Percentiles rank a stretch among this genome's conserved stretches.
These are phyloP conservation scores for Triadica sebifera DNA, from an alignment of 345 rosid genomes.

Conservation along the genomic window DNA sequence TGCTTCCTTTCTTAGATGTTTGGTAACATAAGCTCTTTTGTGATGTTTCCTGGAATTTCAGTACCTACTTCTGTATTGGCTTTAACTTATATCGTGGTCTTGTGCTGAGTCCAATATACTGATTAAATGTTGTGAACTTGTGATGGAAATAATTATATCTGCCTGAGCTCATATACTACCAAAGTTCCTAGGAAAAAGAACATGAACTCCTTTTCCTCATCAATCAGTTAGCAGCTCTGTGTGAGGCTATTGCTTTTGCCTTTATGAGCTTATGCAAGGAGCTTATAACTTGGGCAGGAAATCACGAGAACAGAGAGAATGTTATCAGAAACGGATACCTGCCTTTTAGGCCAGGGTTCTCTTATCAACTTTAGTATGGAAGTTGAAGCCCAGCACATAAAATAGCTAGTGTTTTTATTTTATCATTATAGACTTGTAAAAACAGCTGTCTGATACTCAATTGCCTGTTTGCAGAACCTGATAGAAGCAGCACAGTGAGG, in stretches of 20 bases:
- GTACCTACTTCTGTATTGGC: not conserved
- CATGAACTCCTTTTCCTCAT: not conserved
- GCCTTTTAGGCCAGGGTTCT: not conserved
- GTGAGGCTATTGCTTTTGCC: not conserved
- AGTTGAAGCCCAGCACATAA: not conserved
- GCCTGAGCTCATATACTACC: not conserved
- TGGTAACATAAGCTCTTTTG: not conserved
- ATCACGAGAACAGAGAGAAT: not conserved
- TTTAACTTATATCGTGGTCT: not conserved
- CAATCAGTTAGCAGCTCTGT: not conserved
- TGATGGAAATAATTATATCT: not conserved
- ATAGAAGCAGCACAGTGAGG: constrained; percentile 44
- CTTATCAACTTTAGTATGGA: not conserved
- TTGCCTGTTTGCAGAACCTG: constrained; percentile 36
- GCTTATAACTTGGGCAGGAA: not conserved
- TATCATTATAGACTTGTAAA: not conserved
- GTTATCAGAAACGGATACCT: not conserved
- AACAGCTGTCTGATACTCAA: constrained; percentile 17
- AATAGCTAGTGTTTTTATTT: not conserved
- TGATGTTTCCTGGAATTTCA: not conserved
- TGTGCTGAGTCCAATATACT: not conserved
- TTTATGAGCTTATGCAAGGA: not conserved
- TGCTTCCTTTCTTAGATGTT: not conserved
- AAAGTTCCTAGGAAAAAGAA: not conserved
- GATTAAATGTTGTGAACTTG: not conserved